Base-by-base conservation (phyloP, 2,329 filamentous ascomycete genomes). In the Shiraia sp. region DNA sequence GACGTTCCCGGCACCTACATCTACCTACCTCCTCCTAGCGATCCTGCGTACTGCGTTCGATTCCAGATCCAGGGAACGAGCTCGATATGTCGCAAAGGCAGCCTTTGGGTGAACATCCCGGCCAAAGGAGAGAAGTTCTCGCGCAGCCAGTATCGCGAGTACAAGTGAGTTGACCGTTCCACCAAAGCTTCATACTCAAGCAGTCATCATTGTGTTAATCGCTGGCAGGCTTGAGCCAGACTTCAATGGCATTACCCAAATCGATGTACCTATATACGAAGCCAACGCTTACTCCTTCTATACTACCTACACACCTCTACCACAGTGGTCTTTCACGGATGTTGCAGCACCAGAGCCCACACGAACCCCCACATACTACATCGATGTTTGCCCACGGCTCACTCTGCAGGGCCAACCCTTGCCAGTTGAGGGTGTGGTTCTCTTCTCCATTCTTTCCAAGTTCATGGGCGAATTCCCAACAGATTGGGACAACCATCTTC, bases 21-120 rank as follows among this genome's bases (percentile, higher is more conserved):
- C 61, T 96, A 96, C 70, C 78, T 99, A 30, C 87, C 90, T 1
- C 85, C 93, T 13, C 85, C 87, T 13, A 80, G 79, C 28, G 79
- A 86, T n/a, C 87, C 78, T 10, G 68, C 87, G 29, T 86, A 97
- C 61, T 81, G 81, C 38, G 77, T 96, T 42, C 86, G 92, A 45
- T 96, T 99, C 71, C 83, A 90, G 56, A 92, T 96, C 57, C 88
- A 96, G 71, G 91, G 93, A 49, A 92, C 90, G 42, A 96, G 92
- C 66, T 96, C 92, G 49, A 93, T 99, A 76, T 96, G 91, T 71
- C 83, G 90, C 55, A 79, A 96, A 72, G 93, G 95, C 45, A 96
- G 88, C 65, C 79, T 99, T 50, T 99, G 93, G 92, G 87, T 96
- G 63, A 99, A 99, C 70, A 88, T 97, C 47, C 93, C 93, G 6